These are phyloP conservation scores for Phytophthora capsici DNA, from an alignment of 352 stramenopile genomes.

Conservation along the genomic window DNA sequence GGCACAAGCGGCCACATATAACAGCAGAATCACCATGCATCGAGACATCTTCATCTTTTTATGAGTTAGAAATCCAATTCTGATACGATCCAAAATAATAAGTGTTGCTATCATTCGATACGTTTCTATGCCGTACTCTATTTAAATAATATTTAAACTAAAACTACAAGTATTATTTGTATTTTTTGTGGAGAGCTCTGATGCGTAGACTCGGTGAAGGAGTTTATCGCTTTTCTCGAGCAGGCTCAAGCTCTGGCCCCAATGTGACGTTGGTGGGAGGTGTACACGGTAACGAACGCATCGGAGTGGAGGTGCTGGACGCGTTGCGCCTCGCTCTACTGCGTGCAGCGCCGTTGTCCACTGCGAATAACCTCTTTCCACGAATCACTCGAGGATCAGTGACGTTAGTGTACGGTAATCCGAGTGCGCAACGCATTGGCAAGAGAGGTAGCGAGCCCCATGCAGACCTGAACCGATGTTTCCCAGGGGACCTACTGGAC, in stretches of 20 bases:
- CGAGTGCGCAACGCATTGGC: conserved; percentile 53
- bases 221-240: conserved; percentile 54
- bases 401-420: conserved; percentile 75
- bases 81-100: background rate
- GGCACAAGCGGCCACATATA: conserved; percentile 8
- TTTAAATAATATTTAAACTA: background rate
- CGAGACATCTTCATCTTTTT: conserved; percentile 7
- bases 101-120: conserved; percentile 11
- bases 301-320: conserved; percentile 70
- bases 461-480: conserved; percentile 77
- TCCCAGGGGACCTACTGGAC: conserved; percentile 45
- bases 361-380: conserved; percentile 26
- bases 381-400: conserved; percentile 42
- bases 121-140: background rate
- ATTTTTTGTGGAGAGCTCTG: background rate
- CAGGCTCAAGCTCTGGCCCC: conserved; percentile 20
- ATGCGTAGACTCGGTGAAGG: conserved; percentile 40
- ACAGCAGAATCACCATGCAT: conserved; percentile 19
- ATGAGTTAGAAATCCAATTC: too few relatives aligned
- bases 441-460: conserved; percentile 60
- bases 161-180: too few relatives aligned
- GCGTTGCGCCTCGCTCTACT: conserved; percentile 57
- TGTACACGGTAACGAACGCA: conserved; percentile 82
- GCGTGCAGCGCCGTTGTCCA: conserved; percentile 24
- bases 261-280: conserved; percentile 70